Conservation (phyloP, 495 filamentous ascomycete genomes). For the Copromyces sp. region DNA sequence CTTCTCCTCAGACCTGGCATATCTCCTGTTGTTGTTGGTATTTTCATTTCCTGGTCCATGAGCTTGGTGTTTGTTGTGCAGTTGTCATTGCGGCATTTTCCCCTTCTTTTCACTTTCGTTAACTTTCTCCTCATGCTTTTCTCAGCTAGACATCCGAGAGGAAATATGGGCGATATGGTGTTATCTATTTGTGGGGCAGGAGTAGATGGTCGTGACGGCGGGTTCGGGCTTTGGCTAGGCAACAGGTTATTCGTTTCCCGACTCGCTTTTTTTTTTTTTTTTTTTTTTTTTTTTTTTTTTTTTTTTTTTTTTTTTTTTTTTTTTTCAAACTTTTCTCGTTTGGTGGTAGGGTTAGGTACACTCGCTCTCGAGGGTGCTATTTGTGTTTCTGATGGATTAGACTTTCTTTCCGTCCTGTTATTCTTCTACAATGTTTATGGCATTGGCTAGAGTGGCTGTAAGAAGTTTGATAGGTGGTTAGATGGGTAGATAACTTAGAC, state of each 20-base stretch:
- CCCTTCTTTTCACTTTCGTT: constrained; percentile 1
- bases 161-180: neutral
- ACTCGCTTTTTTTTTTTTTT: too few species aligned
- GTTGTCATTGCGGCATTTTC: neutral
- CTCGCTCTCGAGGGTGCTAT: too few species aligned
- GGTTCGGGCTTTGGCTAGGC: too few species aligned
- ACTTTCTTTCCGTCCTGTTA: neutral
- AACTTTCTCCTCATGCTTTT: neutral
- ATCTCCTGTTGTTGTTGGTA: neutral
- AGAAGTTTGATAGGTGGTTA: neutral
- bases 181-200: too few species aligned
- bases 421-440: neutral
- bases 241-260: too few species aligned
- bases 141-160: neutral
- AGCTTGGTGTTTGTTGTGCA: neutral
- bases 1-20: neutral
- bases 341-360: too few species aligned
- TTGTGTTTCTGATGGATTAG: too few species aligned
- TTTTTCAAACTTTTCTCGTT: too few species aligned
- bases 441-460: neutral
- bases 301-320: too few species aligned
- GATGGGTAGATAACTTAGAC: neutral
- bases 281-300: too few species aligned
- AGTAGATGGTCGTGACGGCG: too few species aligned
- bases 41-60: neutral